A percentile compares a stretch with the other conserved stretches of the same genome.
Evolutionary conservation across 1,139 yeast genomes (phyloP).

Genomic region (Yarrowia galli): DNA sequence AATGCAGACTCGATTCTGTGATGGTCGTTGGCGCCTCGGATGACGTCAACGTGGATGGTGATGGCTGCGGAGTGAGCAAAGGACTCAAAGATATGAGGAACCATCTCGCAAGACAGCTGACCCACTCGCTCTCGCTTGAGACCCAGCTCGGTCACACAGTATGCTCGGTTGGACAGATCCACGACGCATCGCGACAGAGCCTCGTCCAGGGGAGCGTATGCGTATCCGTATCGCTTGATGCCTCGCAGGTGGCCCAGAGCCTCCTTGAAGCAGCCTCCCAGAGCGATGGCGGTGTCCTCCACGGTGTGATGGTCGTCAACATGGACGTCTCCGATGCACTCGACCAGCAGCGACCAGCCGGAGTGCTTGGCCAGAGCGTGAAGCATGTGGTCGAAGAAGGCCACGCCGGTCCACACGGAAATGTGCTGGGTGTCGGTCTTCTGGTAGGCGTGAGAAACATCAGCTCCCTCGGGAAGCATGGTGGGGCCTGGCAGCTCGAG

Average conservation of each 20-base stretch:
- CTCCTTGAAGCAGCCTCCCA: conserved; percentile 86
- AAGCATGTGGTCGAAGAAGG: conserved; percentile 95
- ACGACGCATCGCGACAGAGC: conserved; percentile 94
- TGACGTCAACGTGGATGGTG: conserved; percentile 91
- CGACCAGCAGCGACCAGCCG: conserved; percentile 92
- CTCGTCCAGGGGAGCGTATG: conserved; percentile 95
- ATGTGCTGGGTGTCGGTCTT: conserved; percentile 70
- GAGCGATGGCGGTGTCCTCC: conserved; percentile 92
- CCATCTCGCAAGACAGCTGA: conserved; percentile 92
- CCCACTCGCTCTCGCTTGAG: conserved; percentile 93
- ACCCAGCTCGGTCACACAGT: conserved; percentile 87
- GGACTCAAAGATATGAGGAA: conserved; percentile 92
- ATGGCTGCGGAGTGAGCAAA: conserved; percentile 92
- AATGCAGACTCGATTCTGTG: conserved; percentile 96
- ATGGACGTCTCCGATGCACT: conserved; percentile 92
- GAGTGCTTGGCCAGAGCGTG: conserved; percentile 96
- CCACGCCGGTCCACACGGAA: conserved; percentile 86
- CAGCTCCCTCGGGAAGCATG: conserved; percentile 49
- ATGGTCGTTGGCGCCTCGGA: conserved; percentile 93
- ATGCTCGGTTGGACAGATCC: conserved; percentile 91
- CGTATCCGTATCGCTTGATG: conserved; percentile 90
- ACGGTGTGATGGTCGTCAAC: conserved; percentile 98
- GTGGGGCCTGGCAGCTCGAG: conserved; percentile 54
- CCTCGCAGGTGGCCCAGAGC: conserved; percentile 92
- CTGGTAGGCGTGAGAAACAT: conserved; percentile 66